Evolutionary conservation across 2,329 filamentous ascomycete genomes (phyloP).

Genomic region (Sporothrix euskadiensis): DNA sequence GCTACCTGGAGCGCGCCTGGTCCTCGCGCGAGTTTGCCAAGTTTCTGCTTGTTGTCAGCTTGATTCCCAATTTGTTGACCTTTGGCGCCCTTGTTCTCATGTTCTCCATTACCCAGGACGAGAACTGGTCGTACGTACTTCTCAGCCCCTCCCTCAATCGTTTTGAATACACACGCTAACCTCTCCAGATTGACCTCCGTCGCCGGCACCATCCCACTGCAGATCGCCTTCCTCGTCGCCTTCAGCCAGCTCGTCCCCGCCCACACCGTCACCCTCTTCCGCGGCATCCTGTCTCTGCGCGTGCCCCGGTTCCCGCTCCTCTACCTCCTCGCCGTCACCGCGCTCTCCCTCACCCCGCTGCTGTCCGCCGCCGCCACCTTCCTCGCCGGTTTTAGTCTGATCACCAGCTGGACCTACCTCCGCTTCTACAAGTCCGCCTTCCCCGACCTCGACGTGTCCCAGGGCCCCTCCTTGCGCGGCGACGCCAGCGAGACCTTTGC

Average conservation of each 20-base stretch:
- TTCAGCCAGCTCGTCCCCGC: constrained; percentile 98
- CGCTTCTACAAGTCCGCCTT: constrained; percentile 86
- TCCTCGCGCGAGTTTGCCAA: constrained; percentile 88
- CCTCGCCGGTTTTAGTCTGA: constrained; percentile 76
- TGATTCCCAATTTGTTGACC: constrained; percentile 77
- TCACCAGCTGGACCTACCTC: constrained; percentile 91
- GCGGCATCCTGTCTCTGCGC: constrained; percentile 82
- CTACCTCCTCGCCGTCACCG: constrained; percentile 72
- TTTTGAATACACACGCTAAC: constrained; percentile 29
- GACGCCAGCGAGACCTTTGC: constrained; percentile 96
- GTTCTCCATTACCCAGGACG: constrained; percentile 65
- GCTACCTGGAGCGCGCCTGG: constrained; percentile 96
- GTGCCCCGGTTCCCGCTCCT: constrained; percentile 72
- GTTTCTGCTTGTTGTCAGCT: constrained; percentile 73
- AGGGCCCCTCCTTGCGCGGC: constrained; percentile 68
- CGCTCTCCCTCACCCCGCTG: constrained; percentile 59
- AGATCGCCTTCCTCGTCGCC: constrained; percentile 91
- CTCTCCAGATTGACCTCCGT: constrained; percentile 70
- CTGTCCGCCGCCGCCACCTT: constrained; percentile 73
- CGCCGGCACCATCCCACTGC: constrained; percentile 83
- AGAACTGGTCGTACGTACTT: constrained; percentile 62
- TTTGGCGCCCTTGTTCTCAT: constrained; percentile 71
- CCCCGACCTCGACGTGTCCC: constrained; percentile 64
- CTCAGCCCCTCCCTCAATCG: neutral
- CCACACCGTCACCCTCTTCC: constrained; percentile 92